Conservation (phyloP, 768 basidiomycete species). For the Rhodosporidiobolus sp. region DNA sequence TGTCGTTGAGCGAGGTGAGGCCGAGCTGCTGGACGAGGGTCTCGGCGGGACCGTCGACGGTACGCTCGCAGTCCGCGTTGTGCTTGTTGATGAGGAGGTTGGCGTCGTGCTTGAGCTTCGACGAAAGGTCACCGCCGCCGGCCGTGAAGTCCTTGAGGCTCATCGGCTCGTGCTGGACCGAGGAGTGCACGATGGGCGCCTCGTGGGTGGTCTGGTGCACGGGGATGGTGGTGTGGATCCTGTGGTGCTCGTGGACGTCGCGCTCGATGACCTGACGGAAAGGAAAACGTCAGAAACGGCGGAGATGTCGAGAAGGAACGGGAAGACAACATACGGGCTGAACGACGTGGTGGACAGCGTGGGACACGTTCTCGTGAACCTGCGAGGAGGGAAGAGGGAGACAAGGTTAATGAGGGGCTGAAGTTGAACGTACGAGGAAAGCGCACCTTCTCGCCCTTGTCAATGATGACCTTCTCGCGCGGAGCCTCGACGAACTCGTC, state of each 20-base stretch:
- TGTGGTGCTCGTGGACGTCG: conserved; percentile 50
- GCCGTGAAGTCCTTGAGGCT: conserved; percentile 32
- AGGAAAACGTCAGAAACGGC: neutral
- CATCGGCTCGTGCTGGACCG: conserved; percentile 32
- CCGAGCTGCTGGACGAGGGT: conserved; percentile 1
- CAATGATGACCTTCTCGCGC: conserved; percentile 26
- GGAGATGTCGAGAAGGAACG: neutral
- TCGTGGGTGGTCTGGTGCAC: conserved; percentile 51
- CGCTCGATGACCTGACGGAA: conserved; percentile 46
- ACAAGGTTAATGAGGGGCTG: too few species aligned
- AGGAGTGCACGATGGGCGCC: conserved; percentile 41
- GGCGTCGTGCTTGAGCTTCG: conserved; percentile 29
- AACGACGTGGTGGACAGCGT: conserved; percentile 45
- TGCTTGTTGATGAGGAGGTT: conserved; percentile 8
- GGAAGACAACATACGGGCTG: conserved; percentile 39
- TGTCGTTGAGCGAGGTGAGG: conserved; percentile 1
- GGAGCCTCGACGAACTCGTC: conserved; percentile 15
- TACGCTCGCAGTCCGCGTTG: conserved; percentile 17
- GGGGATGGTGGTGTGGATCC: conserved; percentile 48
- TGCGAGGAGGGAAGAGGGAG: too few species aligned
- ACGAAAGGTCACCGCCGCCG: conserved; percentile 35
- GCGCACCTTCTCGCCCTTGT: conserved; percentile 31
- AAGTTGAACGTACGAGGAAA: too few species aligned
- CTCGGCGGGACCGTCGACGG: conserved; percentile 33
- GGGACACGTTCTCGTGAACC: conserved; percentile 19